These are phyloP conservation scores for Avena eriantha DNA, from an alignment of 176 grass and related monocot genomes.

Conservation along the genomic window DNA sequence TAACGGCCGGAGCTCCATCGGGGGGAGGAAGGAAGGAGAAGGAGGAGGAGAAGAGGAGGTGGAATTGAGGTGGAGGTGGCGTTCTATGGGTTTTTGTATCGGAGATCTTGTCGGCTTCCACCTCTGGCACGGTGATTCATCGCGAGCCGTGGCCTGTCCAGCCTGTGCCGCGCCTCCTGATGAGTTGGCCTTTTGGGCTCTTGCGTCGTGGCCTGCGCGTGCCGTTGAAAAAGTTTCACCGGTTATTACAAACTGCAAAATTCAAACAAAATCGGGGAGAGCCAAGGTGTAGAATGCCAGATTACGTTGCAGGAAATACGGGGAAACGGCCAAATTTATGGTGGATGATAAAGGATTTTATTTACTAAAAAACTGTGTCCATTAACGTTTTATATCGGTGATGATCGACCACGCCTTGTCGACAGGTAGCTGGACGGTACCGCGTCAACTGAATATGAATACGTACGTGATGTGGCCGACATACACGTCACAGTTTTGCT, in stretches of 20 bases:
- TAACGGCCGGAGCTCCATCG: conserved; percentile 59
- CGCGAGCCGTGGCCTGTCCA: conserved; percentile 10
- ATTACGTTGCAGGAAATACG: not conserved
- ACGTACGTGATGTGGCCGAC: not conserved
- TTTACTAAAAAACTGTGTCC: too few species aligned
- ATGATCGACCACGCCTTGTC: not conserved
- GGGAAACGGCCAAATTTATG: not conserved
- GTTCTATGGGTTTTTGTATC: conserved; percentile 29
- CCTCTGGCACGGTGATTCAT: conserved; percentile 26
- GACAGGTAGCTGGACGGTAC: conserved; percentile 7
- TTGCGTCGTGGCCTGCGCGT: conserved; percentile 4
- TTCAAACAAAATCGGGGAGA: not conserved
- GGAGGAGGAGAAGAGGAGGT: not conserved
- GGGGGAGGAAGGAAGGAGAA: not conserved
- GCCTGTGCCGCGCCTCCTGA: not conserved
- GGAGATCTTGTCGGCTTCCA: conserved; percentile 46
- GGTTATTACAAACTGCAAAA: not conserved
- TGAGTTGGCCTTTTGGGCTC: conserved; percentile 36
- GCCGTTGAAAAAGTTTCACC: not conserved
- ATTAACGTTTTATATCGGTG: not conserved
- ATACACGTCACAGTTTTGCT: conserved; percentile 12
- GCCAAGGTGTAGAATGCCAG: not conserved
- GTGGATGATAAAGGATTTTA: not conserved
- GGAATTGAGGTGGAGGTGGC: not conserved
- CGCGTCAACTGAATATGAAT: not conserved